Base-by-base conservation (phyloP, 441 rosid species). In the Daphne laureola region DNA sequence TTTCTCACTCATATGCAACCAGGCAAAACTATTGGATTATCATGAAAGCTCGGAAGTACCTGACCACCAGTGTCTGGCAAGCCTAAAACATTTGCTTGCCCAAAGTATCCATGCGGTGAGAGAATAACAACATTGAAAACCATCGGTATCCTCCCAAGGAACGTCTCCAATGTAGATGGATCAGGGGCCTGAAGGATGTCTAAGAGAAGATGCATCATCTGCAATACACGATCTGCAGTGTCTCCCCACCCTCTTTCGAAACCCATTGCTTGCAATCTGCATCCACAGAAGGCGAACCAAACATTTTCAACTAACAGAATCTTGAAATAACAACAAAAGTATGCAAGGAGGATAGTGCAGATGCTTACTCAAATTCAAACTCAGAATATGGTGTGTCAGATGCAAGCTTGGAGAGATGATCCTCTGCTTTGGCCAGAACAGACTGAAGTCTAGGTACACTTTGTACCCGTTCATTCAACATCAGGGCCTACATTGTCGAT, bases 51-150 rank as follows among this genome's bases (percentile, higher is more conserved):
- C 14, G 35, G 0, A 36, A 60, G n/a, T 68, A 92, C 98, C 90
- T 92, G 97, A 45, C 98, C 98, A 55, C 98, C 98, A n/a, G 98
- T 93, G 77, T 92, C 98, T 8, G 98, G 98, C 73, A 92, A 77
- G 46, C 98, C 98, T 69, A 89, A 69, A 70, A 92, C 98, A 75
- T 92, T 92, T 14, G 98, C 98, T 79, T 92, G 98, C 35, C 97
- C 98, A 36, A 93, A 93, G 71, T 81, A 93, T 62, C 98, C 97
- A 67, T 93, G 98, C 3, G 90, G 92, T 64, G 98, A 93, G 71
- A 93, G 73, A 72, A 93, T 84, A 38, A 84, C 98, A 61, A 89
- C 98, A 49, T 93, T 80, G 63, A 93, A 89, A 57, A 87, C 89
- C 98, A 89, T 89, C 0, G 97, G 98, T 27, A 89, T 41, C 64